Base-by-base conservation (phyloP, 2,329 filamentous ascomycete species). In the Talaromyces sp. region DNA sequence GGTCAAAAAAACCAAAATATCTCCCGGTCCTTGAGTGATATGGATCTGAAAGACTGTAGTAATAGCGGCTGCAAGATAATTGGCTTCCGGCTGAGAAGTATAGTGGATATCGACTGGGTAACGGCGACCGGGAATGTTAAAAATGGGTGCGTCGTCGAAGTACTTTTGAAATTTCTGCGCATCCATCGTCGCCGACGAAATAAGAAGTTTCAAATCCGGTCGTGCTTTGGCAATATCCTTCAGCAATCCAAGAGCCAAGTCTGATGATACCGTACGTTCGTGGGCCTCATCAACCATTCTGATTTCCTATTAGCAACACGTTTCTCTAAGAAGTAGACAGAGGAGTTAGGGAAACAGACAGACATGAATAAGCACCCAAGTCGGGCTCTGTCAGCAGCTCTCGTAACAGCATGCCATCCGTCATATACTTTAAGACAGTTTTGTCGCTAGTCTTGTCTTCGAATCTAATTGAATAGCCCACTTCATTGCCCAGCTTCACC, bases 31-130 rank as follows among this genome's bases (percentile, higher is more conserved):
- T 73, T 96, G 92, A 0, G 89, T 91, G 0, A 93, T 90, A 73
- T 99, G 95, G 47, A 98, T 97, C 74, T 98, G 94, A 72, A 98
- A 97, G 5, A 96, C 88, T 0, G 94, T 98, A 0, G 92, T 96
- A 67, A 98, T 92, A 31, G 92, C 92, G 0, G 95, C 94, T 0
- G 90, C 89, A 1, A 99, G 82, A 72, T 97, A 98, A 73, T 98
- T 97, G 25, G 93, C 93, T 77, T 98, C 95, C 0, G 95, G 95
- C 9, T 93, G 89, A 1, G 90, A 89, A 0, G 92, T 95, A 75
- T 96, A 97, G 78, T 95, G 92, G 62, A 96, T 92, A 69, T 96
- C 92, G 17, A 98, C 93, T 0, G 92, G 91, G 75, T 92, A 97
- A 59, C 90, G 87, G 68, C 93, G 87, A 31, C 95, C 95, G 1